A percentile compares a stretch with the other conserved stretches of the same genome.
Evolutionary conservation across 805 yeast genomes (phyloP).

Genomic region (Yarrowia osloensis): DNA sequence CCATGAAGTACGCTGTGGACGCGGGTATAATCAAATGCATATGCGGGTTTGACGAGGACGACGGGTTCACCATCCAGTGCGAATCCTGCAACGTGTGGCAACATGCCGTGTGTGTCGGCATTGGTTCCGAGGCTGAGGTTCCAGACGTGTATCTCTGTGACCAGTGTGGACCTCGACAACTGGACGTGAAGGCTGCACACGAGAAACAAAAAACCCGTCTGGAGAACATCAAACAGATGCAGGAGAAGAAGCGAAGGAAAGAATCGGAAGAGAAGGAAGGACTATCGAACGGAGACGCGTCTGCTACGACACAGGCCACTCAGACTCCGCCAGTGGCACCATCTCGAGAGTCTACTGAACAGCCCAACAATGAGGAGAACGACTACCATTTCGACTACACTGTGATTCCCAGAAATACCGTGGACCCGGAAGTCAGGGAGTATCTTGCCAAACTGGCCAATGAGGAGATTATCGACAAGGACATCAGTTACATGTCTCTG

Average conservation of each 20-base stretch:
- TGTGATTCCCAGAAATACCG: constrained; percentile 10
- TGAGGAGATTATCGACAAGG: constrained; percentile 29
- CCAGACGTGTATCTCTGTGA: constrained; percentile 85
- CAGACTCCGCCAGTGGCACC: constrained; percentile 1
- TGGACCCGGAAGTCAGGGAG: constrained; percentile 8
- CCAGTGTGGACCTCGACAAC: constrained; percentile 58
- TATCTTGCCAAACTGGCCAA: constrained; percentile 4
- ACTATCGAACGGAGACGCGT: constrained; percentile 6
- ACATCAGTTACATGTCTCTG: constrained; percentile 32
- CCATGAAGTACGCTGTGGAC: constrained; percentile 46
- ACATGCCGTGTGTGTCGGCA: constrained; percentile 88
- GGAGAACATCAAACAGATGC: constrained; percentile 19
- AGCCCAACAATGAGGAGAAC: constrained; percentile 14
- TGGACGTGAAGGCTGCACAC: constrained; percentile 50
- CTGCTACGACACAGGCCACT: constrained; percentile 18
- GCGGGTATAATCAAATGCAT: constrained; percentile 86
- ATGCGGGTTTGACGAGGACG: constrained; percentile 87
- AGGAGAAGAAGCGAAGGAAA: constrained; percentile 15
- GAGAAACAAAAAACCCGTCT: constrained; percentile 44
- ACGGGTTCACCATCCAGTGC: constrained; percentile 93
- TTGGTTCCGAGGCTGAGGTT: constrained; percentile 65
- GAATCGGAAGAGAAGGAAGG: constrained; percentile 28
- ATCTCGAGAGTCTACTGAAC: constrained; percentile 23
- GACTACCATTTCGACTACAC: constrained; percentile 29
- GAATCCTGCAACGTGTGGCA: constrained; percentile 93